These are phyloP conservation scores for Macrolepiota dolichaula DNA, from an alignment of 768 basidiomycete genomes.

Conservation along the genomic window DNA sequence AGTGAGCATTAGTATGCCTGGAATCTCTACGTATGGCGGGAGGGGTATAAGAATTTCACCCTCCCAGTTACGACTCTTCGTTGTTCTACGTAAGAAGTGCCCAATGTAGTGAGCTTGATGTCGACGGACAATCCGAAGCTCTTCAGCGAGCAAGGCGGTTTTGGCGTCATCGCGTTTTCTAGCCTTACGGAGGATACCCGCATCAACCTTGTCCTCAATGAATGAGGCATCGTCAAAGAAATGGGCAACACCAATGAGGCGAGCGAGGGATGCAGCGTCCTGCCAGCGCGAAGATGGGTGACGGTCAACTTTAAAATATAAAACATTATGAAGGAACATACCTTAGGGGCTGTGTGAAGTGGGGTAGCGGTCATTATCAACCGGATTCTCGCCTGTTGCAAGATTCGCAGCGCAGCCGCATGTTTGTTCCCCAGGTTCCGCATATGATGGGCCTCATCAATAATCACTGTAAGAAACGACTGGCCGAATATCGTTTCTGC, in stretches of 20 bases:
- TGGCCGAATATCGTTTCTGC: conserved; percentile 15
- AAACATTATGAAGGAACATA: background rate
- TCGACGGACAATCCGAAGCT: background rate
- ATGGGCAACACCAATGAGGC: background rate
- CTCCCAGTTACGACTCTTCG: background rate
- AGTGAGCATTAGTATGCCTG: background rate
- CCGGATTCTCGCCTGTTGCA: conserved; percentile 9
- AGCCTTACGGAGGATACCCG: background rate
- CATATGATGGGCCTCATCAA: conserved; percentile 24
- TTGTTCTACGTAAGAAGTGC: background rate
- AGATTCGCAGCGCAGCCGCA: conserved; percentile 10
- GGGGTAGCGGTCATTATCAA: conserved; percentile 22
- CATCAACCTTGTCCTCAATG: background rate
- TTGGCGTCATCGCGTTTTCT: background rate
- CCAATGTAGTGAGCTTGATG: background rate
- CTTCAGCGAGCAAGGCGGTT: background rate
- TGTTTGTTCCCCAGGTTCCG: conserved; percentile 17
- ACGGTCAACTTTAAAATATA: background rate
- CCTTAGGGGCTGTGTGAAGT: conserved; percentile 21
- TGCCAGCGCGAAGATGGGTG: background rate
- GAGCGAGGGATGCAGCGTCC: background rate
- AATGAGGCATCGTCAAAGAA: background rate
- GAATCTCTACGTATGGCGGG: background rate
- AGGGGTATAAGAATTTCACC: background rate
- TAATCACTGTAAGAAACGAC: conserved; percentile 12